Evolutionary conservation across 208 protist species (phyloP).

Genomic region (Tetramitus jugosus): DNA sequence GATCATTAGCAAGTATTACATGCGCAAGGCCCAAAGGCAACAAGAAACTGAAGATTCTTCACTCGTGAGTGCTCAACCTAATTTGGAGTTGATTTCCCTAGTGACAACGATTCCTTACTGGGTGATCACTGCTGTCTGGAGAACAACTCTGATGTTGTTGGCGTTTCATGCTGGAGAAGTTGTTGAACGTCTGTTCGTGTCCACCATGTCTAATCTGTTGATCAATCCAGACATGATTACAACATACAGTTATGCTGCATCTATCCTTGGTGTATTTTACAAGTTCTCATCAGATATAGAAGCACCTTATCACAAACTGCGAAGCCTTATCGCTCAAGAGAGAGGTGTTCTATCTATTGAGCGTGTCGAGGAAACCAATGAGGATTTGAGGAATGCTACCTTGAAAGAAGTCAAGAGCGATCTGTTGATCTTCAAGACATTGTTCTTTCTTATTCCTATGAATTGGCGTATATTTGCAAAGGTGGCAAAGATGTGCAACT

Average conservation of each 20-base stretch:
- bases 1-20: not conserved
- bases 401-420: not conserved
- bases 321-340: not conserved
- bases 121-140: not conserved
- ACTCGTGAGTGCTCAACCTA: not conserved
- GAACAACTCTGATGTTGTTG: not conserved
- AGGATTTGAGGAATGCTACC: not conserved
- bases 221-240: not conserved
- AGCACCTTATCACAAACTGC: not conserved
- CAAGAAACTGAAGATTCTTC: not conserved
- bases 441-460: not conserved
- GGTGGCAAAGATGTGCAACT: not conserved
- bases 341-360: not conserved
- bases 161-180: not conserved
- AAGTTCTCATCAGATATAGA: not conserved
- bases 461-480: not conserved
- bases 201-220: not conserved
- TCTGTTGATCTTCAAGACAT: too few species aligned
- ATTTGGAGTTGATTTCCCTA: not conserved
- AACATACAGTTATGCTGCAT: not conserved
- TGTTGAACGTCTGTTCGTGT: not conserved
- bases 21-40: not conserved
- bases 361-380: not conserved
- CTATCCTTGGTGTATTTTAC: not conserved
- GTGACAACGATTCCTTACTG: not conserved